These are phyloP conservation scores for Dendrothele bispora DNA, from an alignment of 768 basidiomycete species.

Conservation along the genomic window DNA sequence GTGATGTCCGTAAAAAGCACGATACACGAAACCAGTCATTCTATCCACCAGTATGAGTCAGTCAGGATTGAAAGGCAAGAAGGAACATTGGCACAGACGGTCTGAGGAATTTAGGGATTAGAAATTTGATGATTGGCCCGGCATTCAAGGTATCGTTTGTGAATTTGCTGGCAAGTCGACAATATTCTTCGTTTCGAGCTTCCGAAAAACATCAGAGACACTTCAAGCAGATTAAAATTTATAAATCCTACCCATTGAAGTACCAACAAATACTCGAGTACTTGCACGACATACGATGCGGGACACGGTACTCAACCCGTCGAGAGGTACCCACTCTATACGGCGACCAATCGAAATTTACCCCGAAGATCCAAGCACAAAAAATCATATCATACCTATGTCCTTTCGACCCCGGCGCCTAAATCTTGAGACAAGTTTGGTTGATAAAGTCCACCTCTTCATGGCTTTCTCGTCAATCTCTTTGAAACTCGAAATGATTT, in stretches of 20 bases:
- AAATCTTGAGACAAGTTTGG: neutral
- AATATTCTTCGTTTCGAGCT: slow-evolving; percentile 37
- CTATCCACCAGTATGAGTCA: neutral
- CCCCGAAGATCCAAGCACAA: no score
- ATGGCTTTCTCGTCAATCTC: slow-evolving; percentile 26
- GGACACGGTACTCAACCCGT: slow-evolving; percentile 25
- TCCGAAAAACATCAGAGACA: slow-evolving; percentile 10
- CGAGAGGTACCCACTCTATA: slow-evolving; percentile 29
- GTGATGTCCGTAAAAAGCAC: slow-evolving; percentile 9
- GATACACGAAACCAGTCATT: slow-evolving; percentile 19
- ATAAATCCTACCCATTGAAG: slow-evolving; percentile 31
- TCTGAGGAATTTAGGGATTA: slow-evolving; percentile 29
- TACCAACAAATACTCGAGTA: slow-evolving; percentile 42
- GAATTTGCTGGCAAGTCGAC: slow-evolving; percentile 24
- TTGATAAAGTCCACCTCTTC: neutral
- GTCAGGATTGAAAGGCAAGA: neutral
- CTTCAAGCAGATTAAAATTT: neutral
- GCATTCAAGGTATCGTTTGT: slow-evolving; percentile 28
- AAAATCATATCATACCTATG: no score
- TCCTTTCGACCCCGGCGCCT: no score
- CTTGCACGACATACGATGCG: slow-evolving; percentile 34
- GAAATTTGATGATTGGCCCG: slow-evolving; percentile 29
- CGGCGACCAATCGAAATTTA: neutral
- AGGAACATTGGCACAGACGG: slow-evolving; percentile 5
- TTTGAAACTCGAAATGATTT: slow-evolving; percentile 29